Base-by-base conservation (phyloP, 257 asterid genomes). In the Solanum verrucosum region DNA sequence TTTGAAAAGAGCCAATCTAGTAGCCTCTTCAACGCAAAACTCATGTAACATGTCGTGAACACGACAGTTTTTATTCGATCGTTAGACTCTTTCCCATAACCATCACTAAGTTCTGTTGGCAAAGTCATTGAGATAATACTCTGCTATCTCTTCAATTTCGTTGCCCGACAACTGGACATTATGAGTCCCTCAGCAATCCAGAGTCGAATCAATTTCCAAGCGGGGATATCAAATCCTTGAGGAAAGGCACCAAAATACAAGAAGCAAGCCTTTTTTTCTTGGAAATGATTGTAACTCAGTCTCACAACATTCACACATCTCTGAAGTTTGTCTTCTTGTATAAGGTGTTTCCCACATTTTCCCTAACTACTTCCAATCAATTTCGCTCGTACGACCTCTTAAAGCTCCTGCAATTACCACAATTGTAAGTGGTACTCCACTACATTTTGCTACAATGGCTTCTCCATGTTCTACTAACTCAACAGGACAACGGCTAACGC, bases 321-420 rank as follows among this genome's bases (percentile, higher is more conserved):
- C 56, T 23, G 7, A n/a, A 35, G 33, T 8, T 52, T 35, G 5
- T 59, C 59, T 7, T 44, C 20, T 20, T 56, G 18, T 70, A 59
- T 34, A 5, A 91, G 71, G 70, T 83, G 84, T 33, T 37, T 5
- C 59, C 65, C 29, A 92, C 87, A 23, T 87, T 89, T 29, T 91
- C 88, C 56, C 72, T 89, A 3, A 0, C 12, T 9, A 2, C 89
- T 92, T 87, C 83, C 56, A 90, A 44, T 42, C 14, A 81, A 49
- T 49, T 83, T 34, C 75, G 2, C 18, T 44, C 4, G 60, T 25
- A 6, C 65, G n/a, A 25, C 81, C 79, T 34, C 56, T 85, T 68
- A 94, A 91, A 86, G 90, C 86, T 65, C 94, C 94, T n/a, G 93
- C 94, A 65, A 91, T 88, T 11, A 92, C 90, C 65, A 92, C 92